Evolutionary conservation across 768 basidiomycete genomes (phyloP).

Genomic region (Lactarius hengduanensis): DNA sequence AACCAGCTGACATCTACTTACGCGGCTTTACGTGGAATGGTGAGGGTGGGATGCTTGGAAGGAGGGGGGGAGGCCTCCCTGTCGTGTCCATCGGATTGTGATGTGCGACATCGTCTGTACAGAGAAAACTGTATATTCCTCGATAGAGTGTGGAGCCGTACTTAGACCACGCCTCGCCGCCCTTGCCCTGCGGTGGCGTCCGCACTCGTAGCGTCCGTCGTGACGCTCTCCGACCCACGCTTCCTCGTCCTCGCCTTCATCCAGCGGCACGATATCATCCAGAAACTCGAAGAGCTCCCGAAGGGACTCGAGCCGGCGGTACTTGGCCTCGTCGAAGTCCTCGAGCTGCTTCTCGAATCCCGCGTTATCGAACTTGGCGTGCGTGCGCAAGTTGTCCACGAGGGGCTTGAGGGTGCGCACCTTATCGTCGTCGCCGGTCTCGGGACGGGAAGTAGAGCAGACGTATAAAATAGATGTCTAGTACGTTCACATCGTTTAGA

Average conservation of each 20-base stretch:
- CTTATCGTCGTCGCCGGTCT: constrained; percentile 61
- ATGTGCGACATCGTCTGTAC: constrained; percentile 54
- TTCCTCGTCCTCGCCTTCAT: constrained; percentile 53
- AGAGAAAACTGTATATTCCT: not conserved
- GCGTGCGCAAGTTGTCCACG: constrained; percentile 56
- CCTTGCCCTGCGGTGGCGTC: constrained; percentile 36
- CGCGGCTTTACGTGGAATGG: constrained; percentile 58
- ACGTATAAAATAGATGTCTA: too few species aligned
- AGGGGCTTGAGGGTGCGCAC: constrained; percentile 61
- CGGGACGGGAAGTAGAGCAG: constrained; percentile 59
- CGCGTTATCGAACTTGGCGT: constrained; percentile 60
- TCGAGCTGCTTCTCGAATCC: constrained; percentile 70
- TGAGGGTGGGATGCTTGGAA: constrained; percentile 45
- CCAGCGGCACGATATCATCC: constrained; percentile 67
- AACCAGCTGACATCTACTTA: constrained; percentile 37
- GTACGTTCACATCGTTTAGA: not conserved
- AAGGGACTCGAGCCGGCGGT: constrained; percentile 59
- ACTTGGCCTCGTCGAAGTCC: constrained; percentile 70
- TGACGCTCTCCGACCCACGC: constrained; percentile 52
- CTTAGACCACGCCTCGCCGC: constrained; percentile 38
- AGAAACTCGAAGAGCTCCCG: constrained; percentile 65
- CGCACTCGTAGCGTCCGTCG: constrained; percentile 43
- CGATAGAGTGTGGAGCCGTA: constrained; percentile 3
- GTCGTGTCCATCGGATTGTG: constrained; percentile 42
- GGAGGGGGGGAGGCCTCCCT: constrained; percentile 38